These are phyloP conservation scores for Parachaetomium inaequale DNA, from an alignment of 495 filamentous ascomycete species.

Conservation along the genomic window DNA sequence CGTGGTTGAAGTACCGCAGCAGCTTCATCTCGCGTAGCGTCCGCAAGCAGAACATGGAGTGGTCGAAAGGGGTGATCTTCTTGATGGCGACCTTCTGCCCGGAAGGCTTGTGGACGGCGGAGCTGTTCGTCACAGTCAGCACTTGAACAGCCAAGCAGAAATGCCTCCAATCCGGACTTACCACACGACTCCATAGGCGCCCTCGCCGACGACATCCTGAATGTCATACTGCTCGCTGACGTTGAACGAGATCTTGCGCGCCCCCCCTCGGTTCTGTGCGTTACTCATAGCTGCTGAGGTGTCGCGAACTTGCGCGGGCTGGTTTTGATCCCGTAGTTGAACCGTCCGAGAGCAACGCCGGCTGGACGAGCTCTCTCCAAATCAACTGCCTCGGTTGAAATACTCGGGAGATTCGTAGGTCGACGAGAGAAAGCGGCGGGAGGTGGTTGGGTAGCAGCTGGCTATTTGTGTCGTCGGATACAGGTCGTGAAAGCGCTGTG, in stretches of 20 bases:
- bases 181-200: constrained; percentile 99
- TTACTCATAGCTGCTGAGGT: constrained; percentile 29
- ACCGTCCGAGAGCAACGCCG: not conserved
- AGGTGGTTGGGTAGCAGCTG: too few relatives aligned
- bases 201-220: constrained; percentile 98
- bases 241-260: constrained; percentile 99
- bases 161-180: constrained; percentile 43
- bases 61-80: constrained; percentile 99
- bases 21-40: constrained; percentile 99
- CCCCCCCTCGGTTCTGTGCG: constrained; percentile 44
- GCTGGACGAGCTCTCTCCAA: not conserved
- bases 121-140: constrained; percentile 52
- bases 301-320: not conserved
- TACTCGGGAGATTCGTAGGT: not conserved
- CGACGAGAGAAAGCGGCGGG: not conserved
- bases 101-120: constrained; percentile 96
- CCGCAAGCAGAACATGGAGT: constrained; percentile 98
- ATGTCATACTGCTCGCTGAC: constrained; percentile 99
- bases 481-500: not conserved
- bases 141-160: not conserved
- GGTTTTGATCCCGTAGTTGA: not conserved
- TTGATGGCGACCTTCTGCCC: constrained; percentile 99
- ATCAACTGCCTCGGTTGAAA: not conserved
- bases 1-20: constrained; percentile 98
- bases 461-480: not conserved